A percentile compares a stretch with the other conserved stretches of the same genome.
These are phyloP conservation scores for Lactarius tabidus DNA, from an alignment of 768 basidiomycete species.

Conservation along the genomic window DNA sequence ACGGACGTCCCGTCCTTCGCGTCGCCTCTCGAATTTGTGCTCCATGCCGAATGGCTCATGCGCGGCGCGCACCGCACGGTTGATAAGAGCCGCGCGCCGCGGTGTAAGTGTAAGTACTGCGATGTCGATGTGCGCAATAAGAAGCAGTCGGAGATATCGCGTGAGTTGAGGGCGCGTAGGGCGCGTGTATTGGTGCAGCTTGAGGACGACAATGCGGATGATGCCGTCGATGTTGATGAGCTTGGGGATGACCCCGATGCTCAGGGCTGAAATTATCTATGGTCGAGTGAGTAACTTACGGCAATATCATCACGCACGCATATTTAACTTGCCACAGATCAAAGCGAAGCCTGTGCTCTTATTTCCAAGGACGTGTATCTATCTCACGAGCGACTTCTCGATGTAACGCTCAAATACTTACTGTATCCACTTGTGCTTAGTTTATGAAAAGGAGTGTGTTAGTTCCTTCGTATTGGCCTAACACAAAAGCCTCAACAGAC, in stretches of 20 bases:
- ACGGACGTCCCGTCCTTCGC: conserved; percentile 10
- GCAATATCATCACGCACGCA: too few species aligned
- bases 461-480: not conserved
- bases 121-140: not conserved
- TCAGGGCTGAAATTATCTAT: too few species aligned
- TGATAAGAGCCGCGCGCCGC: conserved; percentile 2
- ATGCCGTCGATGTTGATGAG: too few species aligned
- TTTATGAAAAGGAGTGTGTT: not conserved
- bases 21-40: conserved; percentile 18
- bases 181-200: not conserved
- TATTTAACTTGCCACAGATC: too few species aligned
- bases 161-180: conserved; percentile 3
- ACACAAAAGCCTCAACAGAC: not conserved
- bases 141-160: conserved; percentile 9
- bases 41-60: conserved; percentile 22
- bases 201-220: not conserved
- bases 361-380: not conserved
- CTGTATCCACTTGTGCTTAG: not conserved
- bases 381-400: not conserved
- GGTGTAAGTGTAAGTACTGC: conserved; percentile 15
- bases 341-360: too few species aligned
- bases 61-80: conserved; percentile 13
- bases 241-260: too few species aligned
- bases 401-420: not conserved
- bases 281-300: too few species aligned